A percentile compares a stretch with the other conserved stretches of the same genome.
These are phyloP conservation scores for Leptographium procerum DNA, from an alignment of 2,329 filamentous ascomycete species.

Conservation along the genomic window DNA sequence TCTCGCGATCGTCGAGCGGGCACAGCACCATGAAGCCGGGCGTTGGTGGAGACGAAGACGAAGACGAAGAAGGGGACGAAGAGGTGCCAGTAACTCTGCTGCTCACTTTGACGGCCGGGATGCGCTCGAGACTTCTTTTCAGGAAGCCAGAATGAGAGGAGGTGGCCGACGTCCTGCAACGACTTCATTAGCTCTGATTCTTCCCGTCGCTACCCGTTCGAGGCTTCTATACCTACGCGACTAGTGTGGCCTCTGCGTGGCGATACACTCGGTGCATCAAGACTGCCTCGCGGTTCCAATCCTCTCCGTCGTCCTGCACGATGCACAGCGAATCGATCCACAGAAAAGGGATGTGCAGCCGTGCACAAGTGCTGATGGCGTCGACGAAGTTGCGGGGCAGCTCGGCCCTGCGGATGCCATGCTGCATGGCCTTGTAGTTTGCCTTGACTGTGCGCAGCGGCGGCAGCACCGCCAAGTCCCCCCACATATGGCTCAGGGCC, in stretches of 20 bases:
- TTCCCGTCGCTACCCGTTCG: neutral
- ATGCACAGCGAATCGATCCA: slow-evolving; percentile 9
- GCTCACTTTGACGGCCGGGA: neutral
- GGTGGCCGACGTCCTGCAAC: neutral
- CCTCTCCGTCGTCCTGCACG: slow-evolving; percentile 3
- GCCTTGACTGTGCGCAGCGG: neutral
- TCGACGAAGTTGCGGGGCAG: slow-evolving; percentile 4
- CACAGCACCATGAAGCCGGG: neutral
- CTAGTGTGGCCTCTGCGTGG: slow-evolving; percentile 9
- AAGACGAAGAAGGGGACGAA: neutral
- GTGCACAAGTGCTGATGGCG: neutral
- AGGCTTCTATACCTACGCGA: neutral
- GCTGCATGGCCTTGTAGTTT: neutral
- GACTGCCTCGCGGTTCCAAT: slow-evolving; percentile 5
- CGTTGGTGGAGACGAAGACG: too few relatives aligned
- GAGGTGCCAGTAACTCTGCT: neutral
- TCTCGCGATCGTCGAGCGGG: neutral
- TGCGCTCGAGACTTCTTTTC: neutral
- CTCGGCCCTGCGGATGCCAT: neutral
- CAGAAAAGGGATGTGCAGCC: slow-evolving; percentile 4
- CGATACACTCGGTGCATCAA: slow-evolving; percentile 14
- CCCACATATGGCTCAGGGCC: neutral
- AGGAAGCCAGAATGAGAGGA: neutral
- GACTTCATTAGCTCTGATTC: neutral
- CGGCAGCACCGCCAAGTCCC: neutral